Conservation (phyloP, 257 asterid genomes). For the Euphrasia confusa region DNA sequence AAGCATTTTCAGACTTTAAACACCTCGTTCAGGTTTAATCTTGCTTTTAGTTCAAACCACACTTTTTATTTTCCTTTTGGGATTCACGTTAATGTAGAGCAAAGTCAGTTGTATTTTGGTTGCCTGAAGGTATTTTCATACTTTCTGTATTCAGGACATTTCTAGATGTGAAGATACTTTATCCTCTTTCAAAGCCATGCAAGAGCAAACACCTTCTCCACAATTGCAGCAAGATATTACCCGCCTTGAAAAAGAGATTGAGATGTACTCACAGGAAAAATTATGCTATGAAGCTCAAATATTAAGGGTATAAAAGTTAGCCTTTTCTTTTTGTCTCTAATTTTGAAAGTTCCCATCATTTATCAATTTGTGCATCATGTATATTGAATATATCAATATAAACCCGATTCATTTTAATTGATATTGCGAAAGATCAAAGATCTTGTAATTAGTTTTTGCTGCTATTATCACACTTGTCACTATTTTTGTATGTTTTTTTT, state of each 20-base stretch:
- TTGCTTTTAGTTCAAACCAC: conserved; percentile 2
- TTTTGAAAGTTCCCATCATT: conserved; percentile 3
- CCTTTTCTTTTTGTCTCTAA: conserved; percentile 4
- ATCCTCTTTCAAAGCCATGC: conserved; percentile 72
- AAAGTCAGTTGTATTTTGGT: conserved; percentile 10
- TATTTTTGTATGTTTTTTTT: not conserved
- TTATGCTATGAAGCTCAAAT: conserved; percentile 95
- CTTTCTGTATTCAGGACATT: conserved; percentile 62
- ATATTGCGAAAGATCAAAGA: not conserved
- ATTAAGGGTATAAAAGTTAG: conserved; percentile 57
- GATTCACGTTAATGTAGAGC: not conserved
- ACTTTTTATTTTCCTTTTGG: conserved; percentile 6
- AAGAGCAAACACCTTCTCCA: conserved; percentile 67
- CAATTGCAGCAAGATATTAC: conserved; percentile 78
- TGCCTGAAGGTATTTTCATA: conserved; percentile 21
- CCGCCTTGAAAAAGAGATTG: conserved; percentile 79
- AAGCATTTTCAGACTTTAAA: conserved; percentile 91
- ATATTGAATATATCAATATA: not conserved
- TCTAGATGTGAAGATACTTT: conserved; percentile 78
- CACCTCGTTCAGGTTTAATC: conserved; percentile 86
- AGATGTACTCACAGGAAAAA: conserved; percentile 72
- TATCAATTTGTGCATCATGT: not conserved
- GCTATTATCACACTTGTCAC: not conserved
- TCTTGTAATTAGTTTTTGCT: not conserved
- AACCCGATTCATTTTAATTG: conserved; percentile 11